A percentile compares a stretch with the other conserved stretches of the same genome.
Evolutionary conservation across 2,329 filamentous ascomycete species (phyloP).

Genomic region (Trichoderma sp.): DNA sequence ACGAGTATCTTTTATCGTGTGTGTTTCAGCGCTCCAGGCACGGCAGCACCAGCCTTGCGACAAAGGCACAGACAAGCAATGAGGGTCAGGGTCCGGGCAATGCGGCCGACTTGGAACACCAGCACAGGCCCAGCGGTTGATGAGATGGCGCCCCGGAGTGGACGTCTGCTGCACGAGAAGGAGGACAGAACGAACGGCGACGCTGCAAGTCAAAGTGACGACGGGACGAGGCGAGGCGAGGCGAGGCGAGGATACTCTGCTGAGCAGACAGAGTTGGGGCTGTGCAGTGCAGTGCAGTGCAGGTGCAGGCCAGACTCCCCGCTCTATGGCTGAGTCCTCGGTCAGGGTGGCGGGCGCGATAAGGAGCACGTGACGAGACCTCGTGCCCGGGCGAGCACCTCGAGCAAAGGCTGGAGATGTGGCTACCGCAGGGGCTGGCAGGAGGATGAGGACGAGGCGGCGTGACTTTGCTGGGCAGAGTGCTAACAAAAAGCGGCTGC

Average conservation of each 20-base stretch:
- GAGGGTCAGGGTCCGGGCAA: not conserved
- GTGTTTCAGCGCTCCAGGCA: conserved; percentile 25
- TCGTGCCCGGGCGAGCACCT: not conserved
- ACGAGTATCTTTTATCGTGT: not conserved
- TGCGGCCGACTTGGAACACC: not conserved
- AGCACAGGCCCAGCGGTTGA: conserved; percentile 8
- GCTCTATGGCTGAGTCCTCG: conserved; percentile 20
- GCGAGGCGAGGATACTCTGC: conserved; percentile 22
- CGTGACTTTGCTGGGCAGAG: too few species aligned
- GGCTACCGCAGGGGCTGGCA: too few species aligned
- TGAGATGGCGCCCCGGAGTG: conserved; percentile 21
- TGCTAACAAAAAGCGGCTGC: not conserved
- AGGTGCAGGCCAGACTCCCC: conserved; percentile 29
- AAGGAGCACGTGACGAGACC: conserved; percentile 27
- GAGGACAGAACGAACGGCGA: conserved; percentile 21
- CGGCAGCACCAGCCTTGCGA: conserved; percentile 25
- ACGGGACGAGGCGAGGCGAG: conserved; percentile 21
- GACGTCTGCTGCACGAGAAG: conserved; percentile 11
- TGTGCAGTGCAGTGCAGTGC: conserved; percentile 24
- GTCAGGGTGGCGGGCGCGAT: conserved; percentile 25
- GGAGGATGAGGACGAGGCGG: too few species aligned
- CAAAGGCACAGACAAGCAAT: conserved; percentile 4
- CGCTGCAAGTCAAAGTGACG: conserved; percentile 23
- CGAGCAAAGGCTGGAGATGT: not conserved
- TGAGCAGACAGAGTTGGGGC: conserved; percentile 28